A percentile compares a stretch with the other conserved stretches of the same genome.
phyloP scores from a whole-genome alignment of 495 filamentous ascomycete species.

The Hypoxylon fuscum region DNA sequence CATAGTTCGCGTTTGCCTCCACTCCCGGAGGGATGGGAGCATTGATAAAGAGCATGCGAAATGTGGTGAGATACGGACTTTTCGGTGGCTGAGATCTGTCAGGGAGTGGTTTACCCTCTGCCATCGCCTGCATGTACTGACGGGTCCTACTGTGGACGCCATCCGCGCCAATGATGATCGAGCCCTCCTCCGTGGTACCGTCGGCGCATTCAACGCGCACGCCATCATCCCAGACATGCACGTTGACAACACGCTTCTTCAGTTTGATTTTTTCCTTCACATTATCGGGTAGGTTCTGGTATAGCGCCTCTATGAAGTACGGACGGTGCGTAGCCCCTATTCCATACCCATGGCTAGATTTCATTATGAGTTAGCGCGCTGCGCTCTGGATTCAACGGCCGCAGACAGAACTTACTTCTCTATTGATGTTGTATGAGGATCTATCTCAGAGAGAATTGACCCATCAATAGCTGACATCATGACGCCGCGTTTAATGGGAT shows the following conservation, averaged over 20 bases:
- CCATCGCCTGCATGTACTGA: constrained; percentile 51
- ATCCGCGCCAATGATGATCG: constrained; percentile 63
- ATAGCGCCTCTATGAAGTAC: constrained; percentile 47
- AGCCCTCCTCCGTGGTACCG: constrained; percentile 52
- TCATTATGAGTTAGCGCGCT: constrained; percentile 6
- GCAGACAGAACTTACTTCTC: constrained; percentile 16
- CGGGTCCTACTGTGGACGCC: constrained; percentile 60
- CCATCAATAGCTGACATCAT: constrained; percentile 39
- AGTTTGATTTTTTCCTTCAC: constrained; percentile 43
- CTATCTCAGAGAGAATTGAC: neutral
- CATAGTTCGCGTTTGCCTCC: constrained; percentile 18
- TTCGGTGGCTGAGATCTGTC: constrained; percentile 30
- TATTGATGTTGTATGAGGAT: constrained; percentile 6
- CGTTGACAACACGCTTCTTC: constrained; percentile 44
- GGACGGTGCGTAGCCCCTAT: constrained; percentile 47
- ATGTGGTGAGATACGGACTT: constrained; percentile 42
- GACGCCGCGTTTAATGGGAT: constrained; percentile 20
- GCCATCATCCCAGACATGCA: constrained; percentile 36
- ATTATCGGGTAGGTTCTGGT: constrained; percentile 45
- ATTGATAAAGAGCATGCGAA: constrained; percentile 43
- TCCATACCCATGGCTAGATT: constrained; percentile 46
- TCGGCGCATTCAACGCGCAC: constrained; percentile 50
- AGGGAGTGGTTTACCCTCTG: constrained; percentile 33
- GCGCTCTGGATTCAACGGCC: neutral
- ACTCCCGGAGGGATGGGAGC: constrained; percentile 39